Evolutionary conservation across 208 protist genomes (phyloP).

Genomic region (Leishmania lainsoni): DNA sequence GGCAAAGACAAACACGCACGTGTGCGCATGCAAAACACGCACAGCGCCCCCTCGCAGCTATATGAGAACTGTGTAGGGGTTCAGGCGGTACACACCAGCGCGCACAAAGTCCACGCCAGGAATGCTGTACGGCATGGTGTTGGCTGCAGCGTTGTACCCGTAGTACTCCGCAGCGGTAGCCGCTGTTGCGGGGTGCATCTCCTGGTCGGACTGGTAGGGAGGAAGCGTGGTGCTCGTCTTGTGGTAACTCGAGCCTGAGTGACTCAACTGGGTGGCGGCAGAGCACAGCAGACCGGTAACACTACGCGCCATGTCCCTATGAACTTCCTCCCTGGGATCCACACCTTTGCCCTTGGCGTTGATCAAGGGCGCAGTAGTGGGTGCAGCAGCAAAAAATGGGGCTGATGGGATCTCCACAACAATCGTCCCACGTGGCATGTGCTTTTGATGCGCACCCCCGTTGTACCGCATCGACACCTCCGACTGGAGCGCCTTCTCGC

Average conservation of each 20-base stretch:
- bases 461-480: slow-evolving; percentile 32
- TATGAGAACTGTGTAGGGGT: slow-evolving; percentile 35
- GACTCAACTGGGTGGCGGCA: neutral
- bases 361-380: neutral
- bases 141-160: neutral
- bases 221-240: neutral
- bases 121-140: slow-evolving; percentile 8
- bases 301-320: neutral
- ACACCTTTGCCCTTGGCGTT: neutral
- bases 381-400: neutral
- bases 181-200: neutral
- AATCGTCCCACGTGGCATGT: slow-evolving; percentile 69
- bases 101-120: slow-evolving; percentile 28
- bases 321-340: neutral
- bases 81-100: slow-evolving; percentile 31
- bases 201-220: neutral
- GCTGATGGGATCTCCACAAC: slow-evolving; percentile 54
- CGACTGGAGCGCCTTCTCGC: slow-evolving; percentile 30
- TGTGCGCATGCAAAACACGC: neutral
- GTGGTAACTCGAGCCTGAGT: slow-evolving; percentile 7
- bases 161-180: neutral
- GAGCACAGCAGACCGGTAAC: neutral
- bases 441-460: slow-evolving; percentile 39
- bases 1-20: neutral
- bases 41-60: neutral